Base-by-base conservation (phyloP, 1,284 basidiomycete species). In the Naganishia sp. region DNA sequence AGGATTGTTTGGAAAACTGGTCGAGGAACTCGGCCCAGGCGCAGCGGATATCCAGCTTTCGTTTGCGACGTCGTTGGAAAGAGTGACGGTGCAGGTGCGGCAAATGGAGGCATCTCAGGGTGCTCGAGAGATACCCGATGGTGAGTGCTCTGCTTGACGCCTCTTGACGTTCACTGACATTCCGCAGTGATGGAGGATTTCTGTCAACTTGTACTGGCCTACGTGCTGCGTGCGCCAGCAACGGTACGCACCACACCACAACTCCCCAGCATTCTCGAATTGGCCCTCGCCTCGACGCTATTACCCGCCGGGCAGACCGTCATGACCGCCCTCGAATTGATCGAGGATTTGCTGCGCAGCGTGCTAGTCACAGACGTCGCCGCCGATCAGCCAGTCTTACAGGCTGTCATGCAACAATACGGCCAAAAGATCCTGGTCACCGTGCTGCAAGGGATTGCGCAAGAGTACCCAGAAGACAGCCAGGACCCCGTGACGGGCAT, bases 131-230 rank as follows among this genome's bases (percentile, higher is more conserved):
- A 85, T 94, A 53, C 90, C 92, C 25, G 93, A 95, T 80, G 87
- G 93, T 89, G 72, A 76, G 85, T 74, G 63, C 47, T 28, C 13
- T 42, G 32, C 49, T 64, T 67, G 25, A 25, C n/a, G 10, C 10
- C 17, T 0, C 18, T 66, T 32, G 58, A 32, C 15, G 28, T 15
- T 13, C 11, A 23, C 57, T 67, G 67, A 45, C 68, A 23, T 15
- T n/a, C 3, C 25, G 69, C 73, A 96, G 96, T 97, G 42, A 82
- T 99, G 73, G 96, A 99, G 77, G 96, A 99, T 77, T 99, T 95
- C 73, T 78, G 94, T 62, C 92, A 93, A 72, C 85, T 94, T 76
- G 82, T 93, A 42, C 78, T 88, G 66, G 86, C 88, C 69, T 82
- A 93, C 73, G 77, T 89, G 50, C 84, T 88, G 60, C 81, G 84